A percentile compares a stretch with the other conserved stretches of the same genome.
Conservation (phyloP, 2,329 filamentous ascomycete genomes). For the Colletotrichum cordylinicola region DNA sequence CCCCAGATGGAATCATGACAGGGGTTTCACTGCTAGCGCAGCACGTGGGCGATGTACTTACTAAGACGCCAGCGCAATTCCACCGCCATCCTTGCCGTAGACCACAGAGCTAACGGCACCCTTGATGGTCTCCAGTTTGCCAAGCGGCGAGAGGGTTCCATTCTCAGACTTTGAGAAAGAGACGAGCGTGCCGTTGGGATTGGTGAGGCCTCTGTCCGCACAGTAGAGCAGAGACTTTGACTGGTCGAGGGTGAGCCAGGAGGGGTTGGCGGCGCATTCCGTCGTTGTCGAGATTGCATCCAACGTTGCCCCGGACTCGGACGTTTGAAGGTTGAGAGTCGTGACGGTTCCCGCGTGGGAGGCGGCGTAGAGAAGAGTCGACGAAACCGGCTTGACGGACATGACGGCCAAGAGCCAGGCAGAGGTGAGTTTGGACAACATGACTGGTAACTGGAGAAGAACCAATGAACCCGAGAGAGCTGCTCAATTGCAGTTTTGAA, state of each 20-base stretch:
- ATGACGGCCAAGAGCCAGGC: constrained; percentile 1
- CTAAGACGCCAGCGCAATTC: constrained; percentile 25
- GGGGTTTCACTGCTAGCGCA: neutral
- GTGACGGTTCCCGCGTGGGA: constrained; percentile 55
- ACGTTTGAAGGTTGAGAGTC: constrained; percentile 44
- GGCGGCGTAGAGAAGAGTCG: constrained; percentile 50
- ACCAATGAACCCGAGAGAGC: neutral
- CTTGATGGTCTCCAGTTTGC: constrained; percentile 16
- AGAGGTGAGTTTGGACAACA: neutral
- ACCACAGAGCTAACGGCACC: constrained; percentile 22
- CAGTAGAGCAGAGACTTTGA: constrained; percentile 21
- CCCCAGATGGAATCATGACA: neutral
- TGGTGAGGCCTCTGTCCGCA: constrained; percentile 10
- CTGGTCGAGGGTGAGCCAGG: constrained; percentile 21
- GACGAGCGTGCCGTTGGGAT: constrained; percentile 15
- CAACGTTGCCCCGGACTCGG: neutral
- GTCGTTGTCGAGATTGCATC: constrained; percentile 10
- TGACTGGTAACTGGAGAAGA: neutral
- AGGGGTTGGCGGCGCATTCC: constrained; percentile 22
- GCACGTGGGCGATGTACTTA: constrained; percentile 5
- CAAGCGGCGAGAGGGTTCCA: constrained; percentile 12
- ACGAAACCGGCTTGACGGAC: constrained; percentile 31
- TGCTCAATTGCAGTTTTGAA: neutral
- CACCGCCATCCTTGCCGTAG: constrained; percentile 18
- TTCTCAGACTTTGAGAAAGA: constrained; percentile 16